Conservation (phyloP, 306 rosid species). For the Corylus americana region DNA sequence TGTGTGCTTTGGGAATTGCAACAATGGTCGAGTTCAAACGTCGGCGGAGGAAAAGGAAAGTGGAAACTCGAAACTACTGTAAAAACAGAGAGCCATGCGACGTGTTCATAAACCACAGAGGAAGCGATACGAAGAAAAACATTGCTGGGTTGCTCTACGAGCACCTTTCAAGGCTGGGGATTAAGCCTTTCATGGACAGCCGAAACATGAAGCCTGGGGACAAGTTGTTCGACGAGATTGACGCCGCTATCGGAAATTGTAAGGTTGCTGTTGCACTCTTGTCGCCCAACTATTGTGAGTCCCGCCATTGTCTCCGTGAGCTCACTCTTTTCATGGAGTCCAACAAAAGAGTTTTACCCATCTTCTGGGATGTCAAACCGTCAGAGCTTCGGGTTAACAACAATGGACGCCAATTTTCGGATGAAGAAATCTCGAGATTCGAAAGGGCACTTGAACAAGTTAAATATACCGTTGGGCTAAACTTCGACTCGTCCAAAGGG, state of each 20-base stretch:
- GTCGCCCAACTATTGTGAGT: constrained; percentile 71
- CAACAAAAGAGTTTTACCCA: constrained; percentile 62
- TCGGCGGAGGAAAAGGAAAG: too few species aligned
- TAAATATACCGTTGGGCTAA: constrained; percentile 74
- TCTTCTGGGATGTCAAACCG: constrained; percentile 71
- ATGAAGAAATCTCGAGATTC: constrained; percentile 43
- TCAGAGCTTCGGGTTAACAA: constrained; percentile 63
- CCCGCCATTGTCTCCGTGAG: constrained; percentile 72
- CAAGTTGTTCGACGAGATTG: constrained; percentile 52
- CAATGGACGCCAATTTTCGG: constrained; percentile 16
- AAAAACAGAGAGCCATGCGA: constrained; percentile 30
- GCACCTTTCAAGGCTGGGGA: constrained; percentile 36
- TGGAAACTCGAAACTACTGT: too few species aligned
- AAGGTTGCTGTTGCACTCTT: constrained; percentile 70
- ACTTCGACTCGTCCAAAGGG: constrained; percentile 58
- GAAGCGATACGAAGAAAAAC: constrained; percentile 61
- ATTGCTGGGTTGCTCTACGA: constrained; percentile 58
- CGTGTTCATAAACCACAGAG: constrained; percentile 33
- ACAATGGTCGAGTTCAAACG: too few species aligned
- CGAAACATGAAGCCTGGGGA: constrained; percentile 35
- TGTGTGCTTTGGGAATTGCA: too few species aligned
- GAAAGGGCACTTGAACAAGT: constrained; percentile 72
- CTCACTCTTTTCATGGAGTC: constrained; percentile 71
- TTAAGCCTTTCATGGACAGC: constrained; percentile 58
- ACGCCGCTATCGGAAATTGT: constrained; percentile 46